These are phyloP conservation scores for Kodamaea laetipori DNA, from an alignment of 805 yeast genomes.

Conservation along the genomic window DNA sequence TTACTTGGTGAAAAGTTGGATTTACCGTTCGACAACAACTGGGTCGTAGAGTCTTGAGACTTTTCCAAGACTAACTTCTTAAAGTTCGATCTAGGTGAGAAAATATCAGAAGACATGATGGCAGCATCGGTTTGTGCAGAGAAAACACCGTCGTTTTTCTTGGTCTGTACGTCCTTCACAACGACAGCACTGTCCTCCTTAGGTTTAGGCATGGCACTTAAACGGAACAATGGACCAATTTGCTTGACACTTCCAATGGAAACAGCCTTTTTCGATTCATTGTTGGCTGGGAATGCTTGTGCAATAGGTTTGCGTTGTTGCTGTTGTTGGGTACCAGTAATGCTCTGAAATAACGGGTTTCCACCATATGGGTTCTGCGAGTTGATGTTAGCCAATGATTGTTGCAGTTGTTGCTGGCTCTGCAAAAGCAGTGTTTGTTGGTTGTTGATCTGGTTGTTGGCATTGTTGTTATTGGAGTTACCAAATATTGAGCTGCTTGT, in stretches of 20 bases:
- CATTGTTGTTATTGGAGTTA: slow-evolving; percentile 10
- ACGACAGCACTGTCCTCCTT: slow-evolving; percentile 9
- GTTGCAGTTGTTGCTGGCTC: slow-evolving; percentile 24
- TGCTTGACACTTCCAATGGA: slow-evolving; percentile 60
- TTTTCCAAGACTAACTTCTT: slow-evolving; percentile 58
- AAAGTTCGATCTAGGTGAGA: slow-evolving; percentile 60
- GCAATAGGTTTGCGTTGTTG: slow-evolving; percentile 27
- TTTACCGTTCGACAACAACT: slow-evolving; percentile 10
- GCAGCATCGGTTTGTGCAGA: slow-evolving; percentile 61
- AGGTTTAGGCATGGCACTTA: slow-evolving; percentile 22
- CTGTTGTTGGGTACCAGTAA: slow-evolving; percentile 41
- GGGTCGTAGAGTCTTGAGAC: slow-evolving; percentile 20
- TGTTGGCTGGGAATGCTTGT: slow-evolving; percentile 22
- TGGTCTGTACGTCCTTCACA: neutral
- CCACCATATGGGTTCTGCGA: slow-evolving; percentile 73
- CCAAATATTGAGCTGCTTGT: slow-evolving; percentile 36
- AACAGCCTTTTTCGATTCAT: slow-evolving; percentile 52
- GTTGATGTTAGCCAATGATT: slow-evolving; percentile 31
- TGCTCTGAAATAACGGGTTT: slow-evolving; percentile 63
- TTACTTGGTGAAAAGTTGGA: slow-evolving; percentile 22
- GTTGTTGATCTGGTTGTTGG: slow-evolving; percentile 16
- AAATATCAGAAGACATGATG: slow-evolving; percentile 68
- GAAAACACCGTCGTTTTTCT: slow-evolving; percentile 26
- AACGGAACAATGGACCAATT: slow-evolving; percentile 54
- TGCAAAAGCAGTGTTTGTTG: slow-evolving; percentile 18